Evolutionary conservation across 176 grass and related monocot species (phyloP), one percentile per base, ranked within the genome.

Genomic region (Alloteropsis semialata): DNA sequence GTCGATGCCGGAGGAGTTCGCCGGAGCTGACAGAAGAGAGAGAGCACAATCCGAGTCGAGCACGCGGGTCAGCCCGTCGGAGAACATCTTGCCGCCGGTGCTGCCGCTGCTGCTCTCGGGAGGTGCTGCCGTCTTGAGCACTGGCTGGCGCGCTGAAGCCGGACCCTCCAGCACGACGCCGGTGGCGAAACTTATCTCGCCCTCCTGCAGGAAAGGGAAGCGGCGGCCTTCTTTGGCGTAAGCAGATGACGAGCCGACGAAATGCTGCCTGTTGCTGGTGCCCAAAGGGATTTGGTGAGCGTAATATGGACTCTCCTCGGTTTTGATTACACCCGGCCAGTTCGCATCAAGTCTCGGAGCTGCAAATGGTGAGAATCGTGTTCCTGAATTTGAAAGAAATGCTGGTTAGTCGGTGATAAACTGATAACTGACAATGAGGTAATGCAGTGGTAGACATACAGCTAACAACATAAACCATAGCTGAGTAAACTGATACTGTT

Each of bases 11-110:
- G 92, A 89, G 72, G 86, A 81, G 10, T 88, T 88, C 18, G 75
- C 81, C 32, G 86, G 88, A 32, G 92, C 89, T 94, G 92, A 94
- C 92, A 94, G 92, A 94, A 94, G 92, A 94, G 92, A 94, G 92
- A 94, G 92, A 94, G 89, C 92, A 89, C 92, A 91, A 74, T 94
- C 88, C 21, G 92, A 94, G 57, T 88, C 88, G 65, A 86, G 82
- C 56, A 84, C 80, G 29, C 67, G 92, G 12, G 83, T 81, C 81
- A 86, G 30, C 55, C 86, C 79, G 12, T 84, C 68, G 29, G 86
- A 84, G 75, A 86, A 91, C 86, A 91, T 86, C 86, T 88, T 90
- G 15, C 70, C 71, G 21, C 80, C 36, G 32, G 58, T 24, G 51
- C 69, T 41, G 80, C n/a, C 55, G 55, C 81, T 66, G 72, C 86